Evolutionary conservation across 305 asterid genomes (phyloP).

Genomic region (Ilex paraguariensis): DNA sequence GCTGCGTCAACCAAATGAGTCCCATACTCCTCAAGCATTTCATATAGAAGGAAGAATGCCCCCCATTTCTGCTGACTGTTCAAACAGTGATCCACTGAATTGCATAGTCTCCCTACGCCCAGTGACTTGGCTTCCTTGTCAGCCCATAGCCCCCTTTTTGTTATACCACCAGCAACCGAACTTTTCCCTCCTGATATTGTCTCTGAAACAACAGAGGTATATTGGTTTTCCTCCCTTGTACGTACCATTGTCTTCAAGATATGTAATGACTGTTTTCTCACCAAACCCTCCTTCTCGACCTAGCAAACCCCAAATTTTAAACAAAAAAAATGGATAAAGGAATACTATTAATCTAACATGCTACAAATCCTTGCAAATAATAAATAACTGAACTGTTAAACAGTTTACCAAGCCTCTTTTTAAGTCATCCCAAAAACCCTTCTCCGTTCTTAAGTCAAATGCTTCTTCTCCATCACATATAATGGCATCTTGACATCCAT

Average conservation of each 20-base stretch:
- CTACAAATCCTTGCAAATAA: no score
- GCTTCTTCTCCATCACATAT: conserved; percentile 29
- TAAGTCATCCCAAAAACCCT: conserved; percentile 76
- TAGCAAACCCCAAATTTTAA: conserved; percentile 22
- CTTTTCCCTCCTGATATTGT: conserved; percentile 34
- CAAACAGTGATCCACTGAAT: conserved; percentile 32
- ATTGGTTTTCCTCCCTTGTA: conserved; percentile 45
- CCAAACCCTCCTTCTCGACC: conserved; percentile 81
- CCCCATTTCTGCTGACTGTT: conserved; percentile 69
- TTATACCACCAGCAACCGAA: conserved; percentile 35
- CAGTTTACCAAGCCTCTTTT: conserved; percentile 81
- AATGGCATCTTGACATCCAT: conserved; percentile 38
- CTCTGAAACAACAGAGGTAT: conserved; percentile 30
- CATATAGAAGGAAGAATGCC: conserved; percentile 84
- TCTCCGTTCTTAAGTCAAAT: conserved; percentile 54
- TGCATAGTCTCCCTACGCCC: conserved; percentile 68
- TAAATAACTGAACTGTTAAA: neutral
- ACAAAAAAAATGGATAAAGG: conserved; percentile 16
- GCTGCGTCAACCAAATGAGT: conserved; percentile 99
- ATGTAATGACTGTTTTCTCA: conserved; percentile 86
- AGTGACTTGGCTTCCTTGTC: conserved; percentile 80
- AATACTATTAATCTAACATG: conserved; percentile 8
- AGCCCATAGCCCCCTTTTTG: conserved; percentile 89
- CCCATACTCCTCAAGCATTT: conserved; percentile 98
- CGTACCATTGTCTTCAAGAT: conserved; percentile 54